Conservation (phyloP, 768 basidiomycete species). For the Rhizopogon sp. region DNA sequence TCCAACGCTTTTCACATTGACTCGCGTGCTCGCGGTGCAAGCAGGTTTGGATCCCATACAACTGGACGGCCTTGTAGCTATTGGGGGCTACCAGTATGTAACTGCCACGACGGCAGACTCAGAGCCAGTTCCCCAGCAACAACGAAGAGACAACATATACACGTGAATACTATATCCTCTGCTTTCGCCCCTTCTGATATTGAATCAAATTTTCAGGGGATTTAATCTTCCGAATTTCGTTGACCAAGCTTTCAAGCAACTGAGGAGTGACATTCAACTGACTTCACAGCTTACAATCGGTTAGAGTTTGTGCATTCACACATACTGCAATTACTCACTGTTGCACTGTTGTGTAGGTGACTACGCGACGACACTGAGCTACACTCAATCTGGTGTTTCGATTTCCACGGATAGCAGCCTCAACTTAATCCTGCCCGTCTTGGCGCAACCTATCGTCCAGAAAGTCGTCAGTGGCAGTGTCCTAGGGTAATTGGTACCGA, state of each 20-base stretch:
- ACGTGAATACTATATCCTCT: constrained; percentile 34
- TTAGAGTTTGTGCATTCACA: constrained; percentile 9
- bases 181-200: neutral
- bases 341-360: constrained; percentile 39
- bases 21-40: constrained; percentile 58
- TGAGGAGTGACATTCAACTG: constrained; percentile 57
- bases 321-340: constrained; percentile 1
- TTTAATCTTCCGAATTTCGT: constrained; percentile 63
- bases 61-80: constrained; percentile 57
- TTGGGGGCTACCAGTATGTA: constrained; percentile 66
- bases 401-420: constrained; percentile 58
- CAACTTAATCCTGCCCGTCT: constrained; percentile 58
- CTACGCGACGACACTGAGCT: constrained; percentile 58
- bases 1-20: constrained; percentile 62
- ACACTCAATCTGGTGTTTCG: constrained; percentile 50
- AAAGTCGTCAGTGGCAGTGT: constrained; percentile 56
- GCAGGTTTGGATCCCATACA: constrained; percentile 57
- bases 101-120: constrained; percentile 28
- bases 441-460: constrained; percentile 74
- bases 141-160: constrained; percentile 45
- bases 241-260: constrained; percentile 58
- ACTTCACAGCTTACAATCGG: constrained; percentile 55
- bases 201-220: constrained; percentile 32
- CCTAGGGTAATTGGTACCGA: constrained; percentile 36
- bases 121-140: constrained; percentile 15